Base-by-base conservation (phyloP, 805 yeast species). In the Ogataea haglerorum region DNA sequence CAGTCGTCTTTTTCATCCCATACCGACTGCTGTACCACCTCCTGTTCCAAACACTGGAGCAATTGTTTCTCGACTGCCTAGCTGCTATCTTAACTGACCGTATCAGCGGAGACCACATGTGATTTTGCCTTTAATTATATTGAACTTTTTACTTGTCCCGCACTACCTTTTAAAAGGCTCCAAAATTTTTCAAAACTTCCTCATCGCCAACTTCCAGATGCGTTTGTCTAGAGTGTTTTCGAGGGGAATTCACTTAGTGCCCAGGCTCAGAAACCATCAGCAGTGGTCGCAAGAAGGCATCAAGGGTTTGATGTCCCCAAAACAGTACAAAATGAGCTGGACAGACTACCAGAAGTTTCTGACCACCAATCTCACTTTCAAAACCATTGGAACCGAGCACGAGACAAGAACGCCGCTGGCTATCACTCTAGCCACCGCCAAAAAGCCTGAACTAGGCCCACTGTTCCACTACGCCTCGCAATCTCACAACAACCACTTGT, bases 391-490 rank as follows among this genome's bases (percentile, higher is more conserved):
- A 12, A 85, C 95, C 1, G 82, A 79, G 40, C 74, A 80, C 59
- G 96, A 88, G 62, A 74, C 84, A 6, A 78, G 85, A 58, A 67
- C 74, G 14, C 91, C 96, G 3, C 78, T 82, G 60, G 85, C 85
- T 46, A 77, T 87, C 40, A 60, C 80, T 43, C 63, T 79, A 44
- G 74, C 80, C 49, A 78, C 93, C 1, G 83, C 89, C 3, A 75
- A 76, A 53, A 76, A 78, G 47, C 70, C 85, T 22, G 76, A 79
- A 22, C 76, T 77, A 53, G 81, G 89, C 24, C 76, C 77, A 40
- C 63, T 77, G n/a, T 90, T 82, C 72, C 93, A 90, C 65, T 78
- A 74, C 56, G 97, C 98, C 3, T 85, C 96, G 4, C 95, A 85
- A 60, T 81, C 89, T 2, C 91, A 85, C 67, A 90, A 89, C 66